phyloP scores from a whole-genome alignment of 2,329 filamentous ascomycete genomes.

The Cordyceps javanica region DNA sequence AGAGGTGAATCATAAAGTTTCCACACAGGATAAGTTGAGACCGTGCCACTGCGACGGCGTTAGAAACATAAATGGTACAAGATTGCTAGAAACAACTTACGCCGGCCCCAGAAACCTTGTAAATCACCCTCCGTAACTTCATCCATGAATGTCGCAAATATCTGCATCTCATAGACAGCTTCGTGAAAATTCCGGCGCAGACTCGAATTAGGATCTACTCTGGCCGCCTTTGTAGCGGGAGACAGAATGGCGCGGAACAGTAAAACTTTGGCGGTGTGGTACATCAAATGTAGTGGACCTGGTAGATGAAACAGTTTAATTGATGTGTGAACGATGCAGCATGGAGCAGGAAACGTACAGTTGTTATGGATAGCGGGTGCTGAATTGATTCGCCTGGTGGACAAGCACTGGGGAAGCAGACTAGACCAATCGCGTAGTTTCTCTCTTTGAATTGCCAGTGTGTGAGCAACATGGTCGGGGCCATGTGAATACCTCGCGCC shows the following conservation, averaged over 20 bases:
- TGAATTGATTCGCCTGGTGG: constrained; percentile 18
- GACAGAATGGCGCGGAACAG: constrained; percentile 39
- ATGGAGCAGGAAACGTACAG: constrained; percentile 14
- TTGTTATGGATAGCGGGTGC: constrained; percentile 19
- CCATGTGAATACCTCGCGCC: constrained; percentile 14
- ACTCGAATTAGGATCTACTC: constrained; percentile 28
- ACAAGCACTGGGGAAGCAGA: constrained; percentile 30
- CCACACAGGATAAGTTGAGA: constrained; percentile 41
- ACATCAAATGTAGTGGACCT: constrained; percentile 36
- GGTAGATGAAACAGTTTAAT: neutral
- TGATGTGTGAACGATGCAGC: neutral
- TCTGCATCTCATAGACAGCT: constrained; percentile 30
- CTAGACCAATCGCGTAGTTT: constrained; percentile 30
- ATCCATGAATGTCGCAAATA: constrained; percentile 33
- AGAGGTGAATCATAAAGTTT: constrained; percentile 43
- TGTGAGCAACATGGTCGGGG: constrained; percentile 15
- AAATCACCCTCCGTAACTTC: constrained; percentile 29
- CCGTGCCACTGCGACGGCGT: constrained; percentile 20
- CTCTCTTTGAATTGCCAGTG: constrained; percentile 23
- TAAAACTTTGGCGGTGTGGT: constrained; percentile 35
- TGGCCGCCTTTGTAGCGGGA: constrained; percentile 36
- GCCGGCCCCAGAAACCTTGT: constrained; percentile 38
- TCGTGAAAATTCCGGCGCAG: constrained; percentile 29
- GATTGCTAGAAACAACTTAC: constrained; percentile 24
- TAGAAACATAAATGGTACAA: neutral